These are phyloP conservation scores for Berkeleyomyces basicola DNA, from an alignment of 2,329 filamentous ascomycete species.

Conservation along the genomic window DNA sequence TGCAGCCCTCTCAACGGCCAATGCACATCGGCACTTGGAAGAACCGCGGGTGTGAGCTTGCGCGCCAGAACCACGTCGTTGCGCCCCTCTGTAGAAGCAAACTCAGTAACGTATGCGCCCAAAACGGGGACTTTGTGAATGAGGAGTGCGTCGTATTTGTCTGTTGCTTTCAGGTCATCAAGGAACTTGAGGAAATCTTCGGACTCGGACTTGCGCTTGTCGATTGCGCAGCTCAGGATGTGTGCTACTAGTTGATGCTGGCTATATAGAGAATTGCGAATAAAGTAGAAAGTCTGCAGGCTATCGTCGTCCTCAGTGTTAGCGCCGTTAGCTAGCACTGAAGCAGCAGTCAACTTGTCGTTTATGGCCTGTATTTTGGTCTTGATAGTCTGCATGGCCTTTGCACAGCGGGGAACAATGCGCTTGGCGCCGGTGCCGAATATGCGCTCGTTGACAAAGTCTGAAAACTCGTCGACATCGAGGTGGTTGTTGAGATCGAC, in stretches of 20 bases:
- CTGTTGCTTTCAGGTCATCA: slow-evolving; percentile 47
- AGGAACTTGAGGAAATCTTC: slow-evolving; percentile 63
- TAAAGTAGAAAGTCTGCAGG: slow-evolving; percentile 63
- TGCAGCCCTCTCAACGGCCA: slow-evolving; percentile 65
- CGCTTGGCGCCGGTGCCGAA: slow-evolving; percentile 35
- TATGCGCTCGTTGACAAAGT: slow-evolving; percentile 39
- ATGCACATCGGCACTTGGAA: slow-evolving; percentile 46
- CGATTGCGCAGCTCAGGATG: slow-evolving; percentile 64
- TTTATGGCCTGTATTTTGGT: slow-evolving; percentile 57
- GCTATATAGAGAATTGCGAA: slow-evolving; percentile 61
- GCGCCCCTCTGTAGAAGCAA: slow-evolving; percentile 61
- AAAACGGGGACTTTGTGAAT: slow-evolving; percentile 74
- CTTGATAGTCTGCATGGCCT: slow-evolving; percentile 60
- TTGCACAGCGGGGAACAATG: slow-evolving; percentile 59
- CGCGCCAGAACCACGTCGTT: slow-evolving; percentile 52
- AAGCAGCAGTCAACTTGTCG: slow-evolving; percentile 59
- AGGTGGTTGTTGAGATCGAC: slow-evolving; percentile 43
- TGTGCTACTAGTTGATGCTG: slow-evolving; percentile 80
- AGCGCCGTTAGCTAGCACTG: slow-evolving; percentile 52
- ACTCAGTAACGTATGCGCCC: slow-evolving; percentile 58
- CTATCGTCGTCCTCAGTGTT: slow-evolving; percentile 39
- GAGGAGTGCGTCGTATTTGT: slow-evolving; percentile 56
- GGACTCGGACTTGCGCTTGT: slow-evolving; percentile 51
- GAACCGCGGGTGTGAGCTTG: slow-evolving; percentile 51
- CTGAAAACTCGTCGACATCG: slow-evolving; percentile 28